Evolutionary conservation across 768 basidiomycete species (phyloP).

Genomic region (Roridomyces roridus): DNA sequence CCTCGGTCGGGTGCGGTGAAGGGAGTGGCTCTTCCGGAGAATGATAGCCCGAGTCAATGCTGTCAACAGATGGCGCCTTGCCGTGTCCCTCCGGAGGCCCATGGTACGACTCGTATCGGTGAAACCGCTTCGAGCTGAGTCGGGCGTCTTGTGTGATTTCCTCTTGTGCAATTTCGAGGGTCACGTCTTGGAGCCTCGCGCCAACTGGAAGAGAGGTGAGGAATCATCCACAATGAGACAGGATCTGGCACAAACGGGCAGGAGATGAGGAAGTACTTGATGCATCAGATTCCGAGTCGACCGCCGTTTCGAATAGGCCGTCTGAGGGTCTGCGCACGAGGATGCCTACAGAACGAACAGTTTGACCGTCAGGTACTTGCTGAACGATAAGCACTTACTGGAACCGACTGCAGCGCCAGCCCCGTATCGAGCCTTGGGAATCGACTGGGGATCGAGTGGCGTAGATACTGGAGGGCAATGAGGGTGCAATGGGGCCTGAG

Average conservation of each 20-base stretch:
- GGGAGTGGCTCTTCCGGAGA: constrained; percentile 16
- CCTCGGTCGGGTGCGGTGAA: constrained; percentile 15
- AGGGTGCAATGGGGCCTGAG: not conserved
- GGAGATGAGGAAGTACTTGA: constrained; percentile 24
- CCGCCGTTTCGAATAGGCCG: constrained; percentile 12
- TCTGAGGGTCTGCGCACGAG: constrained; percentile 17
- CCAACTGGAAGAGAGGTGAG: constrained; percentile 24
- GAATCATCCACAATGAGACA: not conserved
- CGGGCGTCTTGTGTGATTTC: constrained; percentile 19
- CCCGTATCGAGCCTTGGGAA: not conserved
- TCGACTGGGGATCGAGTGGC: not conserved
- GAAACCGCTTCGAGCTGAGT: constrained; percentile 7
- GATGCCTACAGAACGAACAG: not conserved
- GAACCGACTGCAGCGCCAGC: not conserved
- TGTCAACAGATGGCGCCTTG: constrained; percentile 3
- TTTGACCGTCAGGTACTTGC: not conserved
- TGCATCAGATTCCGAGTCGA: constrained; percentile 11
- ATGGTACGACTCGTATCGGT: not conserved
- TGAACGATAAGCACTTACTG: not conserved
- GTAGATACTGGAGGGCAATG: not conserved
- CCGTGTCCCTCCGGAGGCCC: not conserved
- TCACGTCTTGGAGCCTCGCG: constrained; percentile 32
- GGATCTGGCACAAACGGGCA: constrained; percentile 22
- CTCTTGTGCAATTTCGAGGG: constrained; percentile 24
- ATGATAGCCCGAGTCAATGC: constrained; percentile 19